Percentiles rank a stretch among this genome's conserved stretches.
Evolutionary conservation across 2,329 filamentous ascomycete genomes (phyloP).

Genomic region (Cordyceps farinosa): DNA sequence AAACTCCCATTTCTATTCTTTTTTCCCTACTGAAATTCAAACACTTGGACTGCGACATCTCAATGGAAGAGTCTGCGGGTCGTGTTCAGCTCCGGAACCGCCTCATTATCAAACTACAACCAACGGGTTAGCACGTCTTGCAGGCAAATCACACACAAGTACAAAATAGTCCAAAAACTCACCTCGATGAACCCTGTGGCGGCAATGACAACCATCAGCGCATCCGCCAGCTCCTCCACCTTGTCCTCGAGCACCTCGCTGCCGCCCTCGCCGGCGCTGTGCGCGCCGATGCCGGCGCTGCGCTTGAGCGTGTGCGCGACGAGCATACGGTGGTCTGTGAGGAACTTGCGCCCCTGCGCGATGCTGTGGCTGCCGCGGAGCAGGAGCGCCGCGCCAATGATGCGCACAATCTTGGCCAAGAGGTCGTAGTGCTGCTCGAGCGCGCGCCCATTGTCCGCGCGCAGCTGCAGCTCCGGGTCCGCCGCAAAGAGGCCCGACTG

Average conservation of each 20-base stretch:
- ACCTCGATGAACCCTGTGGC: slow-evolving; percentile 86
- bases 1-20: not conserved
- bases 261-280: slow-evolving; percentile 32
- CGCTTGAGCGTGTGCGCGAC: slow-evolving; percentile 90
- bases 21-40: not conserved
- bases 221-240: slow-evolving; percentile 75
- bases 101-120: slow-evolving; percentile 40
- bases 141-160: not conserved
- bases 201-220: slow-evolving; percentile 77
- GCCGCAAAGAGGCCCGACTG: slow-evolving; percentile 81
- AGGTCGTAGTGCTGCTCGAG: slow-evolving; percentile 81
- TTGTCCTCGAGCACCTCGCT: slow-evolving; percentile 51
- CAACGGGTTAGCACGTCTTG: not conserved
- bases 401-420: slow-evolving; percentile 73
- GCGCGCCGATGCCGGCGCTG: slow-evolving; percentile 69
- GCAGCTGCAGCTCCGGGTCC: slow-evolving; percentile 85
- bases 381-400: slow-evolving; percentile 78
- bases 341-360: slow-evolving; percentile 72
- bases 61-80: slow-evolving; percentile 40
- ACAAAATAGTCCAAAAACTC: slow-evolving; percentile 23
- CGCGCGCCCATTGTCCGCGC: slow-evolving; percentile 54
- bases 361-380: slow-evolving; percentile 80
- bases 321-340: slow-evolving; percentile 76
- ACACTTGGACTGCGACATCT: not conserved
- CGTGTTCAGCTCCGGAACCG: slow-evolving; percentile 31